Percentiles rank a stretch among this genome's conserved stretches.
Evolutionary conservation across 2,329 filamentous ascomycete genomes (phyloP).

Genomic region (Fusarium penzigii): DNA sequence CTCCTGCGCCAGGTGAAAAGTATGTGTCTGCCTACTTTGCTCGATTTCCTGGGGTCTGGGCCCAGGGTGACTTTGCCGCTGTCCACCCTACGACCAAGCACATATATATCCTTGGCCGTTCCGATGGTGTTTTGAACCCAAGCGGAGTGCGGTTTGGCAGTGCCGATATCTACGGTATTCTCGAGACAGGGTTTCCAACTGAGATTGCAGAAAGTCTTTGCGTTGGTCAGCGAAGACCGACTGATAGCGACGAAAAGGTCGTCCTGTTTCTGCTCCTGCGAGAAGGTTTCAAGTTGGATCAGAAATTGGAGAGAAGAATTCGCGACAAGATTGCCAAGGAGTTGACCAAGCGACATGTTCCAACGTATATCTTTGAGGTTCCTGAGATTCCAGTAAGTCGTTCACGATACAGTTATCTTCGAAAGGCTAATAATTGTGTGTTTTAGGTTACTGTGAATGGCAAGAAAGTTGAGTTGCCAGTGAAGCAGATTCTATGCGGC

Average conservation of each 20-base stretch:
- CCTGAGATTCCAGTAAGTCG: slow-evolving; percentile 74
- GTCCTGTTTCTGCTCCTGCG: slow-evolving; percentile 58
- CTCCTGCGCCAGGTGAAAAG: slow-evolving; percentile 51
- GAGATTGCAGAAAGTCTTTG: slow-evolving; percentile 73
- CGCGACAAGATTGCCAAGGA: slow-evolving; percentile 66
- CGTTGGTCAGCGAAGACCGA: slow-evolving; percentile 71
- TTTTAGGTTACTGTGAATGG: slow-evolving; percentile 74
- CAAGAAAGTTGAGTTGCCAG: slow-evolving; percentile 82
- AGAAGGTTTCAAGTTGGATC: slow-evolving; percentile 57
- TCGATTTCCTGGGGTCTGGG: slow-evolving; percentile 70
- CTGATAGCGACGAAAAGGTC: slow-evolving; percentile 55
- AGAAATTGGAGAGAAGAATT: slow-evolving; percentile 55
- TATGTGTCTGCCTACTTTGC: slow-evolving; percentile 64
- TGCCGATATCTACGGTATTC: slow-evolving; percentile 75
- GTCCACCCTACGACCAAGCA: slow-evolving; percentile 68
- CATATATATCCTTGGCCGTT: slow-evolving; percentile 67
- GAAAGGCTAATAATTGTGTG: slow-evolving; percentile 12
- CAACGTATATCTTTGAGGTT: slow-evolving; percentile 76
- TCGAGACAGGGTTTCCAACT: slow-evolving; percentile 65
- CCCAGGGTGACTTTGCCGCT: slow-evolving; percentile 78
- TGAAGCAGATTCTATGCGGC: slow-evolving; percentile 82
- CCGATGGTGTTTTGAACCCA: slow-evolving; percentile 79
- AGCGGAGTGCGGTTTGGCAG: slow-evolving; percentile 78
- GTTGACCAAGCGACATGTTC: slow-evolving; percentile 73
- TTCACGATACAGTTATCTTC: neutral